Evolutionary conservation across 1,284 basidiomycete genomes (phyloP), one percentile per base, ranked within the genome.

Genomic region (Ustilago bromivora): DNA sequence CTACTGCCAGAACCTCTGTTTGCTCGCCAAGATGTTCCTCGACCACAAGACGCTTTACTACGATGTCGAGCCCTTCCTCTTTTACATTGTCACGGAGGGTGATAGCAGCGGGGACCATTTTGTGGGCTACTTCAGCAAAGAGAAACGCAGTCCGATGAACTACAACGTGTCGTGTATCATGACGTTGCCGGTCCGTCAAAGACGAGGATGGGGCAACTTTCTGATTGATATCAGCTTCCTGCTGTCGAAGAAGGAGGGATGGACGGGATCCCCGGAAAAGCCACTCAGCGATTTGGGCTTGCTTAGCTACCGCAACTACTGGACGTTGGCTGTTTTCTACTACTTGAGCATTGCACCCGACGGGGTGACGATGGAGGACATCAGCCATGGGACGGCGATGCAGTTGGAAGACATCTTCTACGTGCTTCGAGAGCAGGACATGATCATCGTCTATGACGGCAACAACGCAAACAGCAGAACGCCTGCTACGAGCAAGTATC

Each of bases 21-120:
- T 99, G 63, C 89, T 99, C 35, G 96, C 96, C 66, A 99, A 98
- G 88, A 98, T 98, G 94, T 99, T 99, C 87, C 91, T 99, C 78
- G 96, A 99, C 85, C 96, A 98, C 89, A 99, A 99, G 88, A 98
- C 96, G 23, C 91, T 99, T 51, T 99, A 99, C 88, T 99, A 99
- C 88, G 97, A 99, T 87, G 97, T 99, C 70, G 97, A 99, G 87
- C 97, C 97, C 0, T 99, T 99, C 88, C 88, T 99, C 36, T 99
- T 99, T 88, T 99, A 99, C 87, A 94, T 99, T 81, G 95, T 98
- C 88, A 94, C 96, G 3, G 94, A 98, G 86, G 90, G 91, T 66
- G 94, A 98, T 87, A 93, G 95, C 56, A 87, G 90, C 49, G 97
- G 96, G 7, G 93, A 94, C 32, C 92, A 94, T 56, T 99, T 99